Conservation (phyloP, 2,329 filamentous ascomycete species). For the Hymenoscyphus repandus region DNA sequence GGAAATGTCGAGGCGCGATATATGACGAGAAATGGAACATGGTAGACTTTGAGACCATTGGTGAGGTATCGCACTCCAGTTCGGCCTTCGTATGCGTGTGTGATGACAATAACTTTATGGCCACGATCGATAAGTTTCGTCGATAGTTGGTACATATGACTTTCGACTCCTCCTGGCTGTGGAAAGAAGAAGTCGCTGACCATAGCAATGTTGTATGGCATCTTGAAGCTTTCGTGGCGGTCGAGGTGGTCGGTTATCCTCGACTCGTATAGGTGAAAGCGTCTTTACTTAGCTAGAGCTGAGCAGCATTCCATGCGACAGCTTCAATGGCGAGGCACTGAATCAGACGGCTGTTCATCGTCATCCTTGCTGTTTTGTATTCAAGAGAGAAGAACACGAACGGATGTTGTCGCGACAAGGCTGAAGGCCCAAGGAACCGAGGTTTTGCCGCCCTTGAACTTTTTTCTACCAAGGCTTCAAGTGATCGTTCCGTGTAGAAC, state of each 20-base stretch:
- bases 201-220: constrained; percentile 71
- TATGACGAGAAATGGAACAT: constrained; percentile 92
- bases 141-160: constrained; percentile 96
- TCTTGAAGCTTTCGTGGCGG: constrained; percentile 5
- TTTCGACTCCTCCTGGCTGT: constrained; percentile 92
- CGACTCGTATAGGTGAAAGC: neutral
- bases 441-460: neutral
- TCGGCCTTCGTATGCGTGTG: constrained; percentile 86
- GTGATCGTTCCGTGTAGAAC: neutral
- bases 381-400: neutral
- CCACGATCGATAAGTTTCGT: constrained; percentile 95
- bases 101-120: constrained; percentile 97
- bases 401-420: neutral
- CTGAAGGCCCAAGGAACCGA: neutral
- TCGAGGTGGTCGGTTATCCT: neutral
- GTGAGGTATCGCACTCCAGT: constrained; percentile 93
- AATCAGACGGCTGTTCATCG: neutral
- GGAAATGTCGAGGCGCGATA: constrained; percentile 92
- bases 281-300: too few relatives aligned
- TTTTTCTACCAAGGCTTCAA: neutral
- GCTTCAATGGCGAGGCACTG: too few relatives aligned
- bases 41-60: constrained; percentile 97
- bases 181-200: constrained; percentile 99
- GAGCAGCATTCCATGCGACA: too few relatives aligned
- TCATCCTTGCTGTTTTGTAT: neutral